A percentile compares a stretch with the other conserved stretches of the same genome.
phyloP scores from a whole-genome alignment of 2,329 filamentous ascomycete species.

The Microdochium paspali region DNA sequence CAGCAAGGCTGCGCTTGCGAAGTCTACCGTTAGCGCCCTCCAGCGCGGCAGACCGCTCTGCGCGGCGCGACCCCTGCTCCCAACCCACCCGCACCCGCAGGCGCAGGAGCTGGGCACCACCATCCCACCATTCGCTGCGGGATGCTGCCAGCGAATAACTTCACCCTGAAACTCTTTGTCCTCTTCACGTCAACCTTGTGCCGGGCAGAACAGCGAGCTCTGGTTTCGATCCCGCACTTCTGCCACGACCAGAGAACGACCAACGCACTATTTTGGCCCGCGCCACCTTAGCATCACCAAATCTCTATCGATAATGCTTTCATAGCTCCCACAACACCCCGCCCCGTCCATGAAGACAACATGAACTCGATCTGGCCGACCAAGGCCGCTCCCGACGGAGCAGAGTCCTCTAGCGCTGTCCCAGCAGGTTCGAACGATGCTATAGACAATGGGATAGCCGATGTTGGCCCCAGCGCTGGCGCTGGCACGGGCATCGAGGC shows the following conservation, averaged over 20 bases:
- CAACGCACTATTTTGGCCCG: neutral
- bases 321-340: neutral
- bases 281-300: neutral
- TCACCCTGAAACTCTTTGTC: neutral
- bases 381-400: conserved; percentile 22
- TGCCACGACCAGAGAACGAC: neutral
- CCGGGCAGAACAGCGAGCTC: neutral
- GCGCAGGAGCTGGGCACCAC: neutral
- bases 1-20: too few species aligned
- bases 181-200: neutral
- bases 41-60: neutral
- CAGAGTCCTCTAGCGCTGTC: conserved; percentile 14
- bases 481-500: neutral
- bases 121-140: neutral
- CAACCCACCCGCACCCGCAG: neutral
- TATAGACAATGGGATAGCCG: conserved; percentile 29
- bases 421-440: conserved; percentile 19
- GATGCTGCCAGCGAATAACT: neutral
- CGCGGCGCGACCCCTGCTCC: neutral
- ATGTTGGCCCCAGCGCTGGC: conserved; percentile 16
- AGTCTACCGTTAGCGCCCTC: neutral
- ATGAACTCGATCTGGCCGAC: conserved; percentile 38
- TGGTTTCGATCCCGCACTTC: neutral
- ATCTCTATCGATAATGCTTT: conserved; percentile 1
- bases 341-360: conserved; percentile 11